These are phyloP conservation scores for Blastobotrys peoriensis DNA, from an alignment of 805 yeast genomes.

Conservation along the genomic window DNA sequence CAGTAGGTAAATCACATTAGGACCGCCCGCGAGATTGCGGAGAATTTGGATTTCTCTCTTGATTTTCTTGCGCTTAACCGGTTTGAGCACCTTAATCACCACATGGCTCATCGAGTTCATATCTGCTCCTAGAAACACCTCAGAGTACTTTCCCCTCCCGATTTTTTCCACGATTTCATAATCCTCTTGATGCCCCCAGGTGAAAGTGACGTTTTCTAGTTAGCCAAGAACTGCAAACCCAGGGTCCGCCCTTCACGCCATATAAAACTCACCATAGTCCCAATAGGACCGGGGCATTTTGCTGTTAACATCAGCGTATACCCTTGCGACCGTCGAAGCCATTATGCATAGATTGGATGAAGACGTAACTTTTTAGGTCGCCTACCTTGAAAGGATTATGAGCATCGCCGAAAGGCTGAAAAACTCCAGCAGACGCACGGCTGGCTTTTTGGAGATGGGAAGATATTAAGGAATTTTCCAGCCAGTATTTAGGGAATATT, in stretches of 20 bases:
- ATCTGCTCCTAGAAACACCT: slow-evolving; percentile 82
- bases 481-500: too few species aligned
- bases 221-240: slow-evolving; percentile 2
- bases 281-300: slow-evolving; percentile 75
- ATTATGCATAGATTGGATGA: neutral
- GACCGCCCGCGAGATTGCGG: slow-evolving; percentile 78
- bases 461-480: too few species aligned
- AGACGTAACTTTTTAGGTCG: too few species aligned
- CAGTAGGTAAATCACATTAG: slow-evolving; percentile 65
- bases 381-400: too few species aligned
- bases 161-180: slow-evolving; percentile 80
- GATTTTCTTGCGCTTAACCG: slow-evolving; percentile 88
- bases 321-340: slow-evolving; percentile 47
- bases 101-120: slow-evolving; percentile 51
- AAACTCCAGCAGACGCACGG: too few species aligned
- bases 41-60: slow-evolving; percentile 84
- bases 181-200: slow-evolving; percentile 80
- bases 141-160: slow-evolving; percentile 92
- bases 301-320: slow-evolving; percentile 74
- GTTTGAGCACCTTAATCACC: slow-evolving; percentile 88
- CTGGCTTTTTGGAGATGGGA: too few species aligned
- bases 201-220: slow-evolving; percentile 55
- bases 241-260: neutral
- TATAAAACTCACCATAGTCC: slow-evolving; percentile 49
- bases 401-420: too few species aligned